Evolutionary conservation across 495 filamentous ascomycete genomes (phyloP).

Genomic region (Neurospora sublineolata): DNA sequence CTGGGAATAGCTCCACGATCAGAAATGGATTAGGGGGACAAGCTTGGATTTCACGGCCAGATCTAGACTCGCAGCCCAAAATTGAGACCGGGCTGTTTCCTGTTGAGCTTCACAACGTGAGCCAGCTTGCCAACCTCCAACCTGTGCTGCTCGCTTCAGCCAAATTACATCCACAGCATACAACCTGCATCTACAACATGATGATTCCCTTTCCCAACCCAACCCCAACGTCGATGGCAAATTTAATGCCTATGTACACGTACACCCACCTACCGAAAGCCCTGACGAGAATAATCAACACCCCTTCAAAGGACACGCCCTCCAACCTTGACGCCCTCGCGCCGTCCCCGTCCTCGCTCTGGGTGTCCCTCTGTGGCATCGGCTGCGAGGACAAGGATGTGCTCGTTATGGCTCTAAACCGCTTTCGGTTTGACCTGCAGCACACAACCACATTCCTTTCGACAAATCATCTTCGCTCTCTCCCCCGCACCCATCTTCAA

Average conservation of each 20-base stretch:
- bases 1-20: neutral
- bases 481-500: neutral
- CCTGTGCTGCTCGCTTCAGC: neutral
- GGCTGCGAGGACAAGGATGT: neutral
- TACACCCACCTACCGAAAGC: neutral
- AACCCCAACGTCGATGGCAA: neutral
- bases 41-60: neutral
- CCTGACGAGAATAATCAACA: neutral
- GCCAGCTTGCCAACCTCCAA: neutral
- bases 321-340: neutral
- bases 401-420: neutral
- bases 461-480: neutral
- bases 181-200: neutral
- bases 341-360: neutral
- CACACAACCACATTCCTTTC: neutral
- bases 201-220: neutral
- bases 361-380: neutral
- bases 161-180: neutral
- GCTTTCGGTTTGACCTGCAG: neutral
- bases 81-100: neutral
- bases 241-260: neutral
- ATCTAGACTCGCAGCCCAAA: neutral
- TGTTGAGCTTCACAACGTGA: neutral
- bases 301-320: neutral
- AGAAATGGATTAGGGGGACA: neutral